phyloP scores from a whole-genome alignment of 2,329 filamentous ascomycete genomes.

The Pyrenophora seminiperda region DNA sequence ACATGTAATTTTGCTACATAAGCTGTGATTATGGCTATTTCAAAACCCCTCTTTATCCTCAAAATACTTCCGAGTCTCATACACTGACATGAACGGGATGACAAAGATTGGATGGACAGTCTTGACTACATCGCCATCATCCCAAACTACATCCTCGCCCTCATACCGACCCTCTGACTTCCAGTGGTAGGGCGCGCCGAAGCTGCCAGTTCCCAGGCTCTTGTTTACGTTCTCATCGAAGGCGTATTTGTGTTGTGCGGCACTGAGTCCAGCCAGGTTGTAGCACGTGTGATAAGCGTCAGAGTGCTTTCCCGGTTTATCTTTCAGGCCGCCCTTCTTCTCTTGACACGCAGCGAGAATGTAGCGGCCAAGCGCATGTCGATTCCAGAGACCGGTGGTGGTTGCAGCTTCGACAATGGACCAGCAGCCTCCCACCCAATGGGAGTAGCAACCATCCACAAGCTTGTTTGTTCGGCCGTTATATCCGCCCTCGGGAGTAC shows the following conservation, averaged over 20 bases:
- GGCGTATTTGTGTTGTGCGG: conserved; percentile 70
- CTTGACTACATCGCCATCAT: conserved; percentile 70
- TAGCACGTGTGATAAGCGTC: conserved; percentile 96
- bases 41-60: conserved; percentile 56
- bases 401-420: conserved; percentile 81
- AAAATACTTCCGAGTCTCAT: conserved; percentile 69
- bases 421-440: conserved; percentile 97
- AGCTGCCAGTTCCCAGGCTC: conserved; percentile 25
- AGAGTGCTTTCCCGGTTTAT: conserved; percentile 87
- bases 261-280: conserved; percentile 82
- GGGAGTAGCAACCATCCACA: conserved; percentile 96
- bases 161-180: conserved; percentile 53
- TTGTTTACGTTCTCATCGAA: conserved; percentile 50
- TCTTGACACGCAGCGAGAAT: conserved; percentile 86
- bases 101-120: conserved; percentile 84
- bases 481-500: conserved; percentile 89
- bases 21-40: background rate
- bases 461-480: conserved; percentile 96
- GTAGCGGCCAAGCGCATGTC: conserved; percentile 84
- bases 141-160: conserved; percentile 63
- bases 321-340: conserved; percentile 81
- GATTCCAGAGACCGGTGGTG: conserved; percentile 67
- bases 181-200: conserved; percentile 54
- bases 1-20: too few relatives aligned
- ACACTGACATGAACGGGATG: conserved; percentile 73